Percentiles rank a stretch among this genome's conserved stretches.
phyloP scores from a whole-genome alignment of 2,329 filamentous ascomycete genomes.

The Fusarium nelsonii region DNA sequence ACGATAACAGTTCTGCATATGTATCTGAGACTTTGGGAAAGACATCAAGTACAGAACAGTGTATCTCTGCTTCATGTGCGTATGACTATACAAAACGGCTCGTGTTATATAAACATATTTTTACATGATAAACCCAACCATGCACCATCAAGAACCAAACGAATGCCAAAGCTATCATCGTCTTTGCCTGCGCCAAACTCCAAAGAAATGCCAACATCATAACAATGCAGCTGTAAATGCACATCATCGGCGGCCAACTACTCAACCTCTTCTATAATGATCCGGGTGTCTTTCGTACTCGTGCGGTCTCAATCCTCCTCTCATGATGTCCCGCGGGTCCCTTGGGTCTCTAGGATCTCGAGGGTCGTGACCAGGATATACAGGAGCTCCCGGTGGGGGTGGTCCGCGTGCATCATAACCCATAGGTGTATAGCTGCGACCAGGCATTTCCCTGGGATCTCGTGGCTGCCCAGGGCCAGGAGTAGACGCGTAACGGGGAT shows the following conservation, averaged over 20 bases:
- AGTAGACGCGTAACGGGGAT: constrained; percentile 59
- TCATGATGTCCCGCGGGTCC: constrained; percentile 55
- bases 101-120: neutral
- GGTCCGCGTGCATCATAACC: constrained; percentile 58
- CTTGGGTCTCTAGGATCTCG: constrained; percentile 50
- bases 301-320: constrained; percentile 60
- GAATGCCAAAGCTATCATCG: neutral
- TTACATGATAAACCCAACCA: neutral
- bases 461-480: constrained; percentile 58
- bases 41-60: neutral
- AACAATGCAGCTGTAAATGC: constrained; percentile 3
- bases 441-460: constrained; percentile 57
- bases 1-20: neutral
- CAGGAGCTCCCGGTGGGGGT: constrained; percentile 54
- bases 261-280: constrained; percentile 55
- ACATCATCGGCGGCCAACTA: neutral
- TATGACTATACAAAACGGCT: neutral
- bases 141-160: neutral
- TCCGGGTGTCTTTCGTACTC: constrained; percentile 61
- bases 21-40: neutral
- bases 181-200: constrained; percentile 17
- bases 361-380: constrained; percentile 47
- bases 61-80: neutral
- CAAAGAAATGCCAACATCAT: neutral
- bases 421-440: constrained; percentile 62